Conservation (phyloP, 768 basidiomycete species). For the Crucibulum laeve region DNA sequence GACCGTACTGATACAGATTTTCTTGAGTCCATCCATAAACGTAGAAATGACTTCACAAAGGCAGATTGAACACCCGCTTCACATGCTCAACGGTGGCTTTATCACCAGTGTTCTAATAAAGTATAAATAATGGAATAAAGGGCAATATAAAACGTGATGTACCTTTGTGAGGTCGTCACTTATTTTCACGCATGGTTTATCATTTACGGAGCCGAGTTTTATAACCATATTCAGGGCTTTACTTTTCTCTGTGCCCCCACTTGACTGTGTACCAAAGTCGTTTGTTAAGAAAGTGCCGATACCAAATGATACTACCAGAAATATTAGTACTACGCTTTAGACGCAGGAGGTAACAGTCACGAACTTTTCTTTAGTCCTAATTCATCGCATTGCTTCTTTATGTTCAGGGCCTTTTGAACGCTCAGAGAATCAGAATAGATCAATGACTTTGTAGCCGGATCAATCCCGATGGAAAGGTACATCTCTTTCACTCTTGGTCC, state of each 20-base stretch:
- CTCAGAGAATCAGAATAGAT: constrained; percentile 84
- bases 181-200: constrained; percentile 82
- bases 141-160: constrained; percentile 4
- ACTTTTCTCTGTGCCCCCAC: constrained; percentile 50
- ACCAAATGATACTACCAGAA: constrained; percentile 71
- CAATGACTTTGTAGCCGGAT: constrained; percentile 59
- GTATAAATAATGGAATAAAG: neutral
- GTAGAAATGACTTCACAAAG: constrained; percentile 3
- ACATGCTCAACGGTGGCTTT: constrained; percentile 51
- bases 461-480: constrained; percentile 69
- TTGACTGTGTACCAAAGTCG: constrained; percentile 60
- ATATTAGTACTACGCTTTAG: constrained; percentile 4
- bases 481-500: constrained; percentile 67
- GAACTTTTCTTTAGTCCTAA: constrained; percentile 64
- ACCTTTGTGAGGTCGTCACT: constrained; percentile 89
- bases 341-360: constrained; percentile 9
- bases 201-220: constrained; percentile 76
- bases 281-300: constrained; percentile 93
- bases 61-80: constrained; percentile 46
- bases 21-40: neutral
- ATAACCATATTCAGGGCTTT: constrained; percentile 93
- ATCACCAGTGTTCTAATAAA: constrained; percentile 64
- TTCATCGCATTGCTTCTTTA: constrained; percentile 70
- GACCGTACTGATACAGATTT: no score
- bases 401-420: constrained; percentile 60